These are phyloP conservation scores for Chlorella vulgaris DNA, from an alignment of 139 green algal genomes.

Conservation along the genomic window DNA sequence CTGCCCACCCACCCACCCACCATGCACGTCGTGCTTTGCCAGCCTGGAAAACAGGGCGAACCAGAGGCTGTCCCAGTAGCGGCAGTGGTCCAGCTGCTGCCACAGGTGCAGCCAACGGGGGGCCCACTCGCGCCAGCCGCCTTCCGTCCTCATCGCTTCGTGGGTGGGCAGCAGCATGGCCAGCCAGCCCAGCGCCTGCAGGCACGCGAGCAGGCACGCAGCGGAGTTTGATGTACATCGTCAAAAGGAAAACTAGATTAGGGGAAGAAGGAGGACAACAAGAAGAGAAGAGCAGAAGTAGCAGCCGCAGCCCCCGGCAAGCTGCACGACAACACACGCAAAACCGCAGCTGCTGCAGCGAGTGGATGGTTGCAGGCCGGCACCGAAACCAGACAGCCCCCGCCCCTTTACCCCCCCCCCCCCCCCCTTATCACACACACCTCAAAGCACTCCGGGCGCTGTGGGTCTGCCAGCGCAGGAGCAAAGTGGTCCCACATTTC, in stretches of 20 bases:
- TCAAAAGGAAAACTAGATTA: too few relatives aligned
- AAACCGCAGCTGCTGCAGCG: too few relatives aligned
- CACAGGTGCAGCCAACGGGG: constrained; percentile 58
- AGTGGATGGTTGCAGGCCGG: too few relatives aligned
- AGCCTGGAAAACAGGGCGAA: constrained; percentile 63
- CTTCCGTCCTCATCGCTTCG: constrained; percentile 31
- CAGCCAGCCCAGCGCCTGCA: constrained; percentile 68
- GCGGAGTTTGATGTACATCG: too few relatives aligned
- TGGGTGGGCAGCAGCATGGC: constrained; percentile 71
- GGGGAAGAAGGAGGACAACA: too few relatives aligned
- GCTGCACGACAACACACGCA: too few relatives aligned
- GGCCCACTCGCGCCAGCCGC: constrained; percentile 52
- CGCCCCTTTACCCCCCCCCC: not conserved
- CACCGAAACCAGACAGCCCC: too few relatives aligned
- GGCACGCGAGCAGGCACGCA: not conserved
- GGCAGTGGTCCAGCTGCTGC: constrained; percentile 42
- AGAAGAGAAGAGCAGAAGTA: too few relatives aligned
- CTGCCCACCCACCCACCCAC: constrained; percentile 29
- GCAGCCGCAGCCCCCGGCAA: too few relatives aligned
- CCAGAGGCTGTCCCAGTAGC: constrained; percentile 68
- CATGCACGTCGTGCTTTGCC: constrained; percentile 77
- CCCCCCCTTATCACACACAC: not conserved
- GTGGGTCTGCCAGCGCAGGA: constrained; percentile 28
- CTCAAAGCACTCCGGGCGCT: constrained; percentile 35
- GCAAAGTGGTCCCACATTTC: constrained; percentile 56